Base-by-base conservation (phyloP, 2,329 filamentous ascomycete genomes). In the Sphaerostilbella broomeana region DNA sequence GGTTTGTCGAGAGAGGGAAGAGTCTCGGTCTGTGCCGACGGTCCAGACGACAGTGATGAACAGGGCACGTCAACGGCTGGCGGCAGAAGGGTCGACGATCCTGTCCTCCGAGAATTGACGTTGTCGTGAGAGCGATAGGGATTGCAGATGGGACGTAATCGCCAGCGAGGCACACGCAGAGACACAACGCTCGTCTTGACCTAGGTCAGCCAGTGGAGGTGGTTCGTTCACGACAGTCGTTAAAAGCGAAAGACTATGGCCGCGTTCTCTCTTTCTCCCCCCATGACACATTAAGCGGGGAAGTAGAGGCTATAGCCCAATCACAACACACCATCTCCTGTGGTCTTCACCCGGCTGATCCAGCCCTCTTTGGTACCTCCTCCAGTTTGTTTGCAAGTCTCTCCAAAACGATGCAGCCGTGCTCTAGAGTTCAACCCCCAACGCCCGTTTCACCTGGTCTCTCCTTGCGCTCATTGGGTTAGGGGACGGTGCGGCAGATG, bases 241-340 rank as follows among this genome's bases (percentile, higher is more conserved):
- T 46, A 41, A 48, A 37, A 37, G 35, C 18, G 32, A 38, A 42
- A 38, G 41, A 43, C 43, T 40, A 40, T 47, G 40, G 47, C 50
- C 49, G 50, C 50, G 49, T 51, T 48, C 50, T 53, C 52, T 48
- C 52, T 52, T 56, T 55, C 50, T 51, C 48, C 53, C 56, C 47
- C 49, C 48, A 61, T 60, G 59, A 61, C 58, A 60, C 54, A 59
- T 58, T 59, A 61, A 62, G 60, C 59, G 60, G 60, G 59, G 57
- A 51, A 51, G 40, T 12, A 39, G 35, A 15, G 30, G 13, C 33
- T 33, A 35, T 36, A 24, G 32, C 33, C 60, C 60, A 63, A 63
- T 62, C 50, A 58, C 40, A 36, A 21, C 40, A 44, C 47, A 42
- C 45, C 41, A 44, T 41, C 38, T 42, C 34, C 30, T 21, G 34